These are phyloP conservation scores for Leishmania gerbilli DNA, from an alignment of 208 protist genomes.

Conservation along the genomic window DNA sequence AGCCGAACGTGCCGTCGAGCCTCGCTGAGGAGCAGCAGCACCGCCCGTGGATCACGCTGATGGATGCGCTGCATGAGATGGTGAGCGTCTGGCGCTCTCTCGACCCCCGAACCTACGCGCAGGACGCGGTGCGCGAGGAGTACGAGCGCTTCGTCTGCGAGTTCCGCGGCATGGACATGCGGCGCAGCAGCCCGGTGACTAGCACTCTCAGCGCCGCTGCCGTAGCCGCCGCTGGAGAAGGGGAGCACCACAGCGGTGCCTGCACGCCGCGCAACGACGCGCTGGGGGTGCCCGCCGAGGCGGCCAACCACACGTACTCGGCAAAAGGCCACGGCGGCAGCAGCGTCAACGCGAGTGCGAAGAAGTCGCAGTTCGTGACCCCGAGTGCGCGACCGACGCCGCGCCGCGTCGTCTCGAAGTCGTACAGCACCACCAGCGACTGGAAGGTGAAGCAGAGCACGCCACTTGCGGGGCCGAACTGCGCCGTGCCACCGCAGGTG, in stretches of 20 bases:
- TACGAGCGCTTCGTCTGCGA: conserved; percentile 39
- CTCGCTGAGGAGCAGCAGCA: conserved; percentile 43
- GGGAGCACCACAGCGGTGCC: conserved; percentile 15
- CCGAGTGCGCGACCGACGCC: conserved; percentile 81
- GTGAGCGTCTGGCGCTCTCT: conserved; percentile 54
- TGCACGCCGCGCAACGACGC: conserved; percentile 27
- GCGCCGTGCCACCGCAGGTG: conserved; percentile 33
- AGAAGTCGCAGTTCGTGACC: conserved; percentile 46
- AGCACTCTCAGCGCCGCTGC: background rate
- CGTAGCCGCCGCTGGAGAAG: background rate
- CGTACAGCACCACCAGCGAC: conserved; percentile 43
- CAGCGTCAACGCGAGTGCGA: conserved; percentile 17
- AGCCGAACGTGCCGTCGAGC: conserved; percentile 38
- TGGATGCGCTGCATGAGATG: conserved; percentile 74
- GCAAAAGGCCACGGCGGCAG: background rate
- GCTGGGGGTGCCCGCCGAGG: conserved; percentile 5
- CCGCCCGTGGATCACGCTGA: conserved; percentile 68
- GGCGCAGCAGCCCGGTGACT: background rate
- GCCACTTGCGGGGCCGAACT: background rate
- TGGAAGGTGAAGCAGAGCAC: conserved; percentile 37
- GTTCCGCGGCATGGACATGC: conserved; percentile 23
- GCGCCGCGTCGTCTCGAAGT: conserved; percentile 54
- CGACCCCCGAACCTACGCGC: conserved; percentile 35
- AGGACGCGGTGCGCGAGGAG: conserved; percentile 24
- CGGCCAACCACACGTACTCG: background rate